Evolutionary conservation across 352 stramenopile species (phyloP).

Genomic region (Pythium insidiosum): DNA sequence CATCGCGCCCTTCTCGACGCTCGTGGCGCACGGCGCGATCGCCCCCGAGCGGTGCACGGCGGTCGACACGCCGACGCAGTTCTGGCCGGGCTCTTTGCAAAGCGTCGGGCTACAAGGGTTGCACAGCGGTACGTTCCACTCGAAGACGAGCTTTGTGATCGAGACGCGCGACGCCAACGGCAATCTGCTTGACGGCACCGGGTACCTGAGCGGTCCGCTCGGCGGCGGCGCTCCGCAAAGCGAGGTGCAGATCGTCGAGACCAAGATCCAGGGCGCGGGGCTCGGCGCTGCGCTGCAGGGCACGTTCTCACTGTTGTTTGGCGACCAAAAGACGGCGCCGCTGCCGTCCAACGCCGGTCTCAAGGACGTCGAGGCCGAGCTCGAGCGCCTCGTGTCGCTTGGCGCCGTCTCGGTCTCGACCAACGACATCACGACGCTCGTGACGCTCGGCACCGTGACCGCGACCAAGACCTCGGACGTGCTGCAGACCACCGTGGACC

Average conservation of each 20-base stretch:
- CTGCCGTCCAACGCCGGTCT: constrained; percentile 72
- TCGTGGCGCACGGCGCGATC: constrained; percentile 51
- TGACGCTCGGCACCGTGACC: constrained; percentile 39
- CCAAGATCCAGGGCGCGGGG: constrained; percentile 23
- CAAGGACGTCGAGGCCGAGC: constrained; percentile 55
- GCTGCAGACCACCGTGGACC: constrained; percentile 42
- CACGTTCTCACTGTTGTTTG: constrained; percentile 71
- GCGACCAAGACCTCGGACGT: constrained; percentile 79
- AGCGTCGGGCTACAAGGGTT: constrained; percentile 48
- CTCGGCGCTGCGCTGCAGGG: constrained; percentile 37
- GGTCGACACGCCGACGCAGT: constrained; percentile 41
- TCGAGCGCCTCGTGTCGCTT: constrained; percentile 79
- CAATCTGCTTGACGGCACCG: constrained; percentile 86
- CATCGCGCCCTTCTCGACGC: constrained; percentile 37
- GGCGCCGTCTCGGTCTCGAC: constrained; percentile 85
- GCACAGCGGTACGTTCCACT: constrained; percentile 58
- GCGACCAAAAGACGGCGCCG: constrained; percentile 42
- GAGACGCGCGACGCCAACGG: constrained; percentile 87
- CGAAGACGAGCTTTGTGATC: constrained; percentile 83
- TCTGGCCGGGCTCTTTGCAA: constrained; percentile 52
- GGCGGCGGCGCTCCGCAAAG: constrained; percentile 37
- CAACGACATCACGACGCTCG: constrained; percentile 71
- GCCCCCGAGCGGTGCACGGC: constrained; percentile 60
- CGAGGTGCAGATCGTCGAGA: constrained; percentile 92
- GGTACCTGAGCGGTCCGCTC: no score